Conservation (phyloP, 1,139 yeast genomes). For the Candida frijolesensis region DNA sequence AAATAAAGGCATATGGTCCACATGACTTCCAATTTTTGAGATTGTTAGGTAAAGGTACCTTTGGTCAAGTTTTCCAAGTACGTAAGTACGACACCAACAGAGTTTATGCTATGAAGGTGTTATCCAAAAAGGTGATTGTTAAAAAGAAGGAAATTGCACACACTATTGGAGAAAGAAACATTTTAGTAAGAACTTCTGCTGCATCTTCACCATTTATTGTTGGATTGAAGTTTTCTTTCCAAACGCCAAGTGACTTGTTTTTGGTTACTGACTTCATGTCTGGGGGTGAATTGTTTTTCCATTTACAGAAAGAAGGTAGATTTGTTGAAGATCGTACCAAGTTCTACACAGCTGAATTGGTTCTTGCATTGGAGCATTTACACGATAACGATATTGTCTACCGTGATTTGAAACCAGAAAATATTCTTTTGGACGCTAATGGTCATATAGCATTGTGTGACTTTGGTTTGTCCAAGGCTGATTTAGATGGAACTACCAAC, state of each 20-base stretch:
- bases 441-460: constrained; percentile 97
- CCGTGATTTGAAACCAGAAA: constrained; percentile 94
- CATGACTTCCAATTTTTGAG: constrained; percentile 90
- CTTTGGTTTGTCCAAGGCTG: constrained; percentile 94
- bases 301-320: constrained; percentile 92
- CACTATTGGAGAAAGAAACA: constrained; percentile 95
- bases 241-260: constrained; percentile 88
- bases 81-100: constrained; percentile 85
- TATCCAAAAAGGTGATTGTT: constrained; percentile 90
- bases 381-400: constrained; percentile 93
- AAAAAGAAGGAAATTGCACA: constrained; percentile 97
- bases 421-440: constrained; percentile 88
- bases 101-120: constrained; percentile 95
- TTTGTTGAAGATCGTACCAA: constrained; percentile 91
- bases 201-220: constrained; percentile 90
- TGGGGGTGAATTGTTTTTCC: constrained; percentile 98
- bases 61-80: constrained; percentile 97
- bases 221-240: constrained; percentile 92
- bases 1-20: constrained; percentile 85
- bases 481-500: constrained; percentile 88
- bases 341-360: constrained; percentile 93
- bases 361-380: constrained; percentile 85
- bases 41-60: constrained; percentile 92
- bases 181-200: constrained; percentile 82
- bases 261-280: constrained; percentile 97